phyloP scores from a whole-genome alignment of 2,329 filamentous ascomycete genomes.

The Paecilomyces dactylethromorphus region DNA sequence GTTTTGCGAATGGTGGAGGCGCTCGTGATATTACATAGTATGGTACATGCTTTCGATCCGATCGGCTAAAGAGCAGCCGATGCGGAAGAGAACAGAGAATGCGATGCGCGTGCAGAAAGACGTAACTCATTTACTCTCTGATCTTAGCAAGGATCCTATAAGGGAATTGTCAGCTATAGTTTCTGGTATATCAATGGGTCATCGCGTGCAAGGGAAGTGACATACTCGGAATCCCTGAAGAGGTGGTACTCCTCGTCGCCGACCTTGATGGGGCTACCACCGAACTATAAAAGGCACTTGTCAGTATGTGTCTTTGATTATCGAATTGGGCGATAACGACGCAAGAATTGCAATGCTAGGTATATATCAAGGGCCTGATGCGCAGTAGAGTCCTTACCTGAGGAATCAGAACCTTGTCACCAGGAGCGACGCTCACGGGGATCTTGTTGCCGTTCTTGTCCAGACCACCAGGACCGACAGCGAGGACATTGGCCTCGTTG shows the following conservation, averaged over 20 bases:
- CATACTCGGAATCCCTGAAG: conserved; percentile 97
- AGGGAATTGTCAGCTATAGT: background rate
- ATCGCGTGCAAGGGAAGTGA: conserved; percentile 19
- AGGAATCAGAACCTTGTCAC: conserved; percentile 93
- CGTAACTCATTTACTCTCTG: conserved; percentile 66
- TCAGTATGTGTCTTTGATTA: conserved; percentile 13
- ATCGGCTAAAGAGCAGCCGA: background rate
- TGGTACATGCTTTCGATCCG: conserved; percentile 7
- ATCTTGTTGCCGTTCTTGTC: conserved; percentile 87
- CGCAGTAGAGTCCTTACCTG: conserved; percentile 55
- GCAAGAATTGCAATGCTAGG: background rate
- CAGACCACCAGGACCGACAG: conserved; percentile 81
- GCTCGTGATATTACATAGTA: conserved; percentile 11
- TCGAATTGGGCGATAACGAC: background rate
- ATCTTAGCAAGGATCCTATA: conserved; percentile 96
- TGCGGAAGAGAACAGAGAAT: conserved; percentile 4
- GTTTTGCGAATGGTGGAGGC: background rate
- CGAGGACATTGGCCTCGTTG: conserved; percentile 94
- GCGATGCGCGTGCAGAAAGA: conserved; percentile 11
- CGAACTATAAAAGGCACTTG: conserved; percentile 55
- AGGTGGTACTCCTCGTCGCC: conserved; percentile 94
- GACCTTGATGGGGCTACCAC: conserved; percentile 92
- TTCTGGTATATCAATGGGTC: conserved; percentile 11
- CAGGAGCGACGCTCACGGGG: conserved; percentile 71
- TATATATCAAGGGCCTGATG: background rate